phyloP scores from a whole-genome alignment of 805 yeast genomes.

The Groenewaldozyma salmanticensis region DNA sequence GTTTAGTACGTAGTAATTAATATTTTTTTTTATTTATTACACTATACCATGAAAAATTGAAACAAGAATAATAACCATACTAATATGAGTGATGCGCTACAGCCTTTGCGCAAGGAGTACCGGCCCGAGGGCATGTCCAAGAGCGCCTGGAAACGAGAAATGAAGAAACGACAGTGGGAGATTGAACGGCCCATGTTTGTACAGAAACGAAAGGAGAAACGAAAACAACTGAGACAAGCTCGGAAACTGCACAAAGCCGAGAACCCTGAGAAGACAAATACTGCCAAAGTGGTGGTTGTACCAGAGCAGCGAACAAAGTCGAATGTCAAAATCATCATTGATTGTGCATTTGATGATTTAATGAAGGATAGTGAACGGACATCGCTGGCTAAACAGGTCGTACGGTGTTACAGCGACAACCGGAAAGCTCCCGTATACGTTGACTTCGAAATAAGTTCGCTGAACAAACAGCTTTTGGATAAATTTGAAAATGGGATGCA shows the following conservation, averaged over 20 bases:
- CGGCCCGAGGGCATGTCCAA: constrained; percentile 82
- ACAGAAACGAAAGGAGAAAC: constrained; percentile 44
- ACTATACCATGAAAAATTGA: no score
- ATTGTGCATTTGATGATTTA: constrained; percentile 82
- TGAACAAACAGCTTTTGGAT: constrained; percentile 52
- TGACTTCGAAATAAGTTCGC: constrained; percentile 50
- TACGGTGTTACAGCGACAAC: constrained; percentile 73
- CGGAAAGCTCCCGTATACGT: constrained; percentile 50
- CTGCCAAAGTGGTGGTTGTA: no score
- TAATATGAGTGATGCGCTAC: no score
- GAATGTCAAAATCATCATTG: constrained; percentile 55
- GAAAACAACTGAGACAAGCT: constrained; percentile 33
- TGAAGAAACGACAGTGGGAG: constrained; percentile 50
- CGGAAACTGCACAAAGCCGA: constrained; percentile 29
- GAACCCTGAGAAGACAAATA: constrained; percentile 20
- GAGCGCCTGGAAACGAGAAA: constrained; percentile 69
- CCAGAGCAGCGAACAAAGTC: constrained; percentile 18
- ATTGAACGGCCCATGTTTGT: constrained; percentile 54
- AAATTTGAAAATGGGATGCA: constrained; percentile 58
- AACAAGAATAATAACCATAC: no score
- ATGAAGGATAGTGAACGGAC: constrained; percentile 68
- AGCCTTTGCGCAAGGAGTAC: no score
- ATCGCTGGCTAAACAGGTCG: constrained; percentile 70
- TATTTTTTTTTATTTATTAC: no score
- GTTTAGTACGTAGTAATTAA: no score